Conservation (phyloP, 2,329 filamentous ascomycete species). For the Orbilia brochopaga region DNA sequence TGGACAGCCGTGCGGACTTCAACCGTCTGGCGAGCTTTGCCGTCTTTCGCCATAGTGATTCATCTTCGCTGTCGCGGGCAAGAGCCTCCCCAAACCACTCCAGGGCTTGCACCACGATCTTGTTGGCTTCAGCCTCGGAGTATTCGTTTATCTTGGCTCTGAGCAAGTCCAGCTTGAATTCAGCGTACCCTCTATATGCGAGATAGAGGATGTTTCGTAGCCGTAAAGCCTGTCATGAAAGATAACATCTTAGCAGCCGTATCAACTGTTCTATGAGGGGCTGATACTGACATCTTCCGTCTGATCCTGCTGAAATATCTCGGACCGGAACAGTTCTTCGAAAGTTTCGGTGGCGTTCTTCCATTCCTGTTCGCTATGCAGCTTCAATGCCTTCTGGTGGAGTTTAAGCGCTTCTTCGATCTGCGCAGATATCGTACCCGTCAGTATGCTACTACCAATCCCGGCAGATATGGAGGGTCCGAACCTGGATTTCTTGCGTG, state of each 20-base stretch:
- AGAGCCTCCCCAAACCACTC: slow-evolving; percentile 54
- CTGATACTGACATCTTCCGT: slow-evolving; percentile 63
- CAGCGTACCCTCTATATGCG: slow-evolving; percentile 92
- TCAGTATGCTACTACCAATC: background rate
- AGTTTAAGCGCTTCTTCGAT: slow-evolving; percentile 96
- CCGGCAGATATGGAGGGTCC: background rate
- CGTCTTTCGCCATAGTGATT: slow-evolving; percentile 54
- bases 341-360: slow-evolving; percentile 81
- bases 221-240: slow-evolving; percentile 62
- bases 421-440: slow-evolving; percentile 57
- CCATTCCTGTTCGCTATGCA: slow-evolving; percentile 82
- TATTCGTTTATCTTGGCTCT: slow-evolving; percentile 57
- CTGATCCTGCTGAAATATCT: slow-evolving; percentile 79
- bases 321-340: slow-evolving; percentile 81
- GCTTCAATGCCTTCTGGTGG: slow-evolving; percentile 87
- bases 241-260: slow-evolving; percentile 79
- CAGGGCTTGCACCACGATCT: slow-evolving; percentile 56
- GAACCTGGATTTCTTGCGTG: slow-evolving; percentile 85
- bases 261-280: slow-evolving; percentile 63
- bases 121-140: slow-evolving; percentile 56
- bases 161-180: slow-evolving; percentile 79
- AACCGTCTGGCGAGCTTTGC: slow-evolving; percentile 54
- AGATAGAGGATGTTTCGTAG: slow-evolving; percentile 73
- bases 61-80: slow-evolving; percentile 54
- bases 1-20: slow-evolving; percentile 53